Evolutionary conservation across 768 basidiomycete genomes (phyloP).

Genomic region (Trametes meyenii): DNA sequence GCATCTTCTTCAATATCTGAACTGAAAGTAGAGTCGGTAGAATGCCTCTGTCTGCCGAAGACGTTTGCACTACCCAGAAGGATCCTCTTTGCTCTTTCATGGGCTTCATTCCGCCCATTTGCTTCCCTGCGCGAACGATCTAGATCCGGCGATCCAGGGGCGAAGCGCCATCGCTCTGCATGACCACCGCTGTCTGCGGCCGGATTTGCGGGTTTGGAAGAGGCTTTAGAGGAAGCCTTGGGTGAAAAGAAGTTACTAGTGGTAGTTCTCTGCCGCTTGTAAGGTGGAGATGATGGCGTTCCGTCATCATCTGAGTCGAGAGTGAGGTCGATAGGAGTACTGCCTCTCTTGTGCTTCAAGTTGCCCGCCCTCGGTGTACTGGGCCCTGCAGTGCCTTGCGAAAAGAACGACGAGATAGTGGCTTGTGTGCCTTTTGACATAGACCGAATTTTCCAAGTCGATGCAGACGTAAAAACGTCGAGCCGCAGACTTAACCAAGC

Average conservation of each 20-base stretch:
- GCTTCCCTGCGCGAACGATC: conserved; percentile 28
- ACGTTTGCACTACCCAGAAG: conserved; percentile 53
- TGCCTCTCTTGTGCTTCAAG: conserved; percentile 24
- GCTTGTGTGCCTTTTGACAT: conserved; percentile 31
- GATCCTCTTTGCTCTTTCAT: conserved; percentile 51
- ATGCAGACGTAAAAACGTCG: background rate
- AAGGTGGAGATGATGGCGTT: conserved; percentile 1
- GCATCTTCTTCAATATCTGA: conserved; percentile 7
- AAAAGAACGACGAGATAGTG: conserved; percentile 48
- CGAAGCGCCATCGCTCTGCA: conserved; percentile 51
- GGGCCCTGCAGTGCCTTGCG: conserved; percentile 17
- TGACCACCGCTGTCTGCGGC: conserved; percentile 15
- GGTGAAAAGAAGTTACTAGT: conserved; percentile 20
- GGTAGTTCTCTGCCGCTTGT: conserved; percentile 30
- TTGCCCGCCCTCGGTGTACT: conserved; percentile 17
- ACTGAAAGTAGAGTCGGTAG: background rate
- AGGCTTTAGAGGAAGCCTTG: background rate
- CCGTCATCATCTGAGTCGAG: conserved; percentile 32
- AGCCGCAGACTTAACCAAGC: background rate
- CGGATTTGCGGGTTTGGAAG: background rate
- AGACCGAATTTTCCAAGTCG: background rate
- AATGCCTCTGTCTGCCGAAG: conserved; percentile 13
- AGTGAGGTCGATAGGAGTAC: conserved; percentile 57
- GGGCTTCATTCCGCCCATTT: conserved; percentile 21
- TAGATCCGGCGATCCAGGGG: conserved; percentile 26